Evolutionary conservation across 306 rosid species (phyloP).

Genomic region (Lotus japonicus): DNA sequence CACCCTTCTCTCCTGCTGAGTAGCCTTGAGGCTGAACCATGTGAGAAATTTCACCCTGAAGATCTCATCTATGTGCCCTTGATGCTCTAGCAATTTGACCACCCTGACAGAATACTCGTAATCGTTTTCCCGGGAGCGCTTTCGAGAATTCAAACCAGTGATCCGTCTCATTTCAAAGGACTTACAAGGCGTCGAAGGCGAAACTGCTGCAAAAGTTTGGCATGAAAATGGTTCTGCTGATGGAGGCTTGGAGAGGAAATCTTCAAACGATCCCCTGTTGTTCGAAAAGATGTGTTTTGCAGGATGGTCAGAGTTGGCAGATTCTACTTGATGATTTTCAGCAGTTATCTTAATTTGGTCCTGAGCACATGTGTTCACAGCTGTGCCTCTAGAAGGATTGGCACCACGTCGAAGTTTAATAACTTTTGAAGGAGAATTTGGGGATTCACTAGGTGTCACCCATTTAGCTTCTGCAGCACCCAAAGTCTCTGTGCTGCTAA

Average conservation of each 20-base stretch:
- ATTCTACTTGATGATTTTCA: conserved; percentile 47
- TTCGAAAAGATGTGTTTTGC: conserved; percentile 21
- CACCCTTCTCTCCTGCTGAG: conserved; percentile 69
- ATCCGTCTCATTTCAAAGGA: conserved; percentile 33
- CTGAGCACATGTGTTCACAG: conserved; percentile 17
- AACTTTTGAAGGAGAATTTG: background rate
- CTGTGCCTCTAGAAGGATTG: conserved; percentile 3
- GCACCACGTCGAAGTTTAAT: background rate
- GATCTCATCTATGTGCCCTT: conserved; percentile 55
- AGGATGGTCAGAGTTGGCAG: conserved; percentile 38
- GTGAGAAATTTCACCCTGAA: conserved; percentile 85
- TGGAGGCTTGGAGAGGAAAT: conserved; percentile 37
- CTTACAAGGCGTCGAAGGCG: conserved; percentile 70
- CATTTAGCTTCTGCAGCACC: conserved; percentile 83
- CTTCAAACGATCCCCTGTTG: conserved; percentile 35
- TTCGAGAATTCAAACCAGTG: conserved; percentile 31
- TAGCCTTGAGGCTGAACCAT: conserved; percentile 95
- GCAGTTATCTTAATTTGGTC: conserved; percentile 18
- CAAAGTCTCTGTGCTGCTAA: conserved; percentile 59
- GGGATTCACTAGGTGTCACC: conserved; percentile 42
- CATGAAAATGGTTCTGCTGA: conserved; percentile 21
- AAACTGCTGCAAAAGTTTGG: conserved; percentile 27
- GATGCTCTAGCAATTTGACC: conserved; percentile 65
- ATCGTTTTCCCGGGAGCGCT: conserved; percentile 46
- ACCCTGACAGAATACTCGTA: conserved; percentile 77